Percentiles rank a stretch among this genome's conserved stretches.
phyloP scores from a whole-genome alignment of 208 protist genomes.

The Angomonas ambiguus region DNA sequence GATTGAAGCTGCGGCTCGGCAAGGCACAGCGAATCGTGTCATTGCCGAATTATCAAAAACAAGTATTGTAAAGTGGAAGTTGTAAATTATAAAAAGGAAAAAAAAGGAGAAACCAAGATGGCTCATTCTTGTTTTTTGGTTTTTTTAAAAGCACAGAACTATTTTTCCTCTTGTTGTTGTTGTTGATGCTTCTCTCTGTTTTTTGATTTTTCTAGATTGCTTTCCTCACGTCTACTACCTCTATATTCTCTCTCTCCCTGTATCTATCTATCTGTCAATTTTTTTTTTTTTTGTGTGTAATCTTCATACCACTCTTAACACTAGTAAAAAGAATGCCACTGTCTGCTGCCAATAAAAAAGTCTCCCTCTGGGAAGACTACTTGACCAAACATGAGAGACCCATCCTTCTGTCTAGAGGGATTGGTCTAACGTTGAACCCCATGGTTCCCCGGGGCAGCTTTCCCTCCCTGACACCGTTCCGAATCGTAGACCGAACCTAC shows the following conservation, averaged over 20 bases:
- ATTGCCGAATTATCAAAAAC: constrained; percentile 29
- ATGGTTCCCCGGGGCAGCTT: constrained; percentile 17
- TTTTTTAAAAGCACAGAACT: not conserved
- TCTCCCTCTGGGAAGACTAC: not conserved
- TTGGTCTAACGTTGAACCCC: constrained; percentile 41
- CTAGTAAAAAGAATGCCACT: not conserved
- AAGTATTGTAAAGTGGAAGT: constrained; percentile 45
- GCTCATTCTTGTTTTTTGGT: not conserved
- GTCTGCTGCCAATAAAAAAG: not conserved
- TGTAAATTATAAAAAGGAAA: constrained; percentile 19
- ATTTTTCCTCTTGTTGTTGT: not conserved
- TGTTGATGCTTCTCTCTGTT: not conserved
- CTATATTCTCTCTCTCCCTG: not conserved
- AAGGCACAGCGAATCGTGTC: constrained; percentile 33
- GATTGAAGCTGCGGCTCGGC: constrained; percentile 33
- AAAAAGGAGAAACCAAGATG: too few species aligned
- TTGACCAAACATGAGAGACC: not conserved
- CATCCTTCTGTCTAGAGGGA: constrained; percentile 10
- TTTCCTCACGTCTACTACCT: constrained; percentile 11
- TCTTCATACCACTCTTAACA: not conserved
- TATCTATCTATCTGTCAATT: constrained; percentile 17
- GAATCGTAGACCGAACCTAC: constrained; percentile 24
- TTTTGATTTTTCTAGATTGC: not conserved
- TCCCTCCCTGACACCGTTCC: constrained; percentile 32
- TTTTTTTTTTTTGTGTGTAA: constrained; percentile 13